A percentile compares a stretch with the other conserved stretches of the same genome.
phyloP scores from a whole-genome alignment of 2,329 filamentous ascomycete species.

The Colletotrichum neosansevieriae region DNA sequence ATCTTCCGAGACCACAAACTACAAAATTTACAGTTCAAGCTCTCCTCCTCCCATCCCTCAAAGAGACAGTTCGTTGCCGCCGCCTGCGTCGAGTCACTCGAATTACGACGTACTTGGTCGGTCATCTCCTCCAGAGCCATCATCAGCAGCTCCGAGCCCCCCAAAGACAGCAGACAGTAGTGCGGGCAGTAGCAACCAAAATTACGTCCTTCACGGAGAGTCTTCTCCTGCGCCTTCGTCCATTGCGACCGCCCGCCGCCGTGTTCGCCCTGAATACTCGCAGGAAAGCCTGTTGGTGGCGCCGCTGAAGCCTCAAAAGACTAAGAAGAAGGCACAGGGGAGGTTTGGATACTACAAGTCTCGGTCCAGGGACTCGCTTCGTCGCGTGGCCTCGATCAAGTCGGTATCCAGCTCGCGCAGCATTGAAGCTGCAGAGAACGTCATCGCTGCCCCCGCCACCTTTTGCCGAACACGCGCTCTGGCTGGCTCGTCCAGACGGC shows the following conservation, averaged over 20 bases:
- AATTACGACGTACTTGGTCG: conserved; percentile 66
- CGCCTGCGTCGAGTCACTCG: conserved; percentile 56
- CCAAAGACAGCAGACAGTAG: conserved; percentile 54
- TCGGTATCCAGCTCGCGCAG: conserved; percentile 68
- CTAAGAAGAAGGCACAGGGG: conserved; percentile 62
- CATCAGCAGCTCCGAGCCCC: conserved; percentile 51
- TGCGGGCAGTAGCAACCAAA: conserved; percentile 56
- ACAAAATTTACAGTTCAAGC: conserved; percentile 65
- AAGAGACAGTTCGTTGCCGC: conserved; percentile 53
- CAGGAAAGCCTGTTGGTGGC: conserved; percentile 71
- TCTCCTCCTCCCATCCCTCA: conserved; percentile 53
- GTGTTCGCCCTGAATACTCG: conserved; percentile 62
- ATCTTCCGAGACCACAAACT: conserved; percentile 64
- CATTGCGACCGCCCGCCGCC: conserved; percentile 48
- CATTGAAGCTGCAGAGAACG: conserved; percentile 58
- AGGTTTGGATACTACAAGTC: conserved; percentile 62
- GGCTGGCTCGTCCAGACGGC: conserved; percentile 46
- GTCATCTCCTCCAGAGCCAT: conserved; percentile 61
- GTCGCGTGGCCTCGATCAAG: conserved; percentile 63
- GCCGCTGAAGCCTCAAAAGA: conserved; percentile 63
- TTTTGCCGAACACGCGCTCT: conserved; percentile 51
- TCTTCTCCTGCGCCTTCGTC: conserved; percentile 56
- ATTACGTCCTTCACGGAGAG: conserved; percentile 66
- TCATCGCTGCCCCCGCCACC: conserved; percentile 55
- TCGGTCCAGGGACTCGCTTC: conserved; percentile 64